Evolutionary conservation across 1,284 basidiomycete genomes (phyloP), one percentile per base, ranked within the genome.

Genomic region (Meripilus lineatus): DNA sequence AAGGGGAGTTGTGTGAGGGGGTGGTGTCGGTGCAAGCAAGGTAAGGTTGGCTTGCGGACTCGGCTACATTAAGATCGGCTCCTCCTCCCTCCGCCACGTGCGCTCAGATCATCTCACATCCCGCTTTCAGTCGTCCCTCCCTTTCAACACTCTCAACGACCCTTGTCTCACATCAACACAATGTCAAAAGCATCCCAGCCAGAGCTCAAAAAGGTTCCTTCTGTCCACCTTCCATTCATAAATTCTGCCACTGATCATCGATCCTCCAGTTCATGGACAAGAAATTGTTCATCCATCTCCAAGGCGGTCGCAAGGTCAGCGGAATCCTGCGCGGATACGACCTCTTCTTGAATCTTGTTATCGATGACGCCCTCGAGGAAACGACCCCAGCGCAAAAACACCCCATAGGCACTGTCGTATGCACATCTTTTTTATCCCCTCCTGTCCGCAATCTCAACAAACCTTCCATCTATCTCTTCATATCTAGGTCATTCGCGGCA

Each of bases 271-370:
- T 96, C 65, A 97, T 99, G 90, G 96, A 99, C 79, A 96, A 97
- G 74, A 89, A 88, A 57, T 73, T 98, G 55, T 93, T 93, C 67
- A 77, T 99, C 59, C 85, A 97, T 71, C 75, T 99, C 5, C 95
- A 99, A 64, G 96, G 94, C 43, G 93, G 93, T 46, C 86, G 96
- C 58, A 93, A 91, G 75, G 88, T 99, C 58, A 92, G 90, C 67
- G 96, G 95, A 46, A 85, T 84, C n/a, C 71, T 99, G 45, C 84
- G 96, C 50, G 96, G 96, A 30, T 99, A 95, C 68, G 96, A 99
- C 74, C 87, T 99, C 57, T 99, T 99, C 74, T 73, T 99, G 64
- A 99, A 99, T 67, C 78, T 99, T 33, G 95, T 99, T 49, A 82
- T 99, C 61, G 95, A 99, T 64, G 91, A 98, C 58, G 90, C 92